Base-by-base conservation (phyloP, 108 stramenopile species). In the Epipyxis sp. region DNA sequence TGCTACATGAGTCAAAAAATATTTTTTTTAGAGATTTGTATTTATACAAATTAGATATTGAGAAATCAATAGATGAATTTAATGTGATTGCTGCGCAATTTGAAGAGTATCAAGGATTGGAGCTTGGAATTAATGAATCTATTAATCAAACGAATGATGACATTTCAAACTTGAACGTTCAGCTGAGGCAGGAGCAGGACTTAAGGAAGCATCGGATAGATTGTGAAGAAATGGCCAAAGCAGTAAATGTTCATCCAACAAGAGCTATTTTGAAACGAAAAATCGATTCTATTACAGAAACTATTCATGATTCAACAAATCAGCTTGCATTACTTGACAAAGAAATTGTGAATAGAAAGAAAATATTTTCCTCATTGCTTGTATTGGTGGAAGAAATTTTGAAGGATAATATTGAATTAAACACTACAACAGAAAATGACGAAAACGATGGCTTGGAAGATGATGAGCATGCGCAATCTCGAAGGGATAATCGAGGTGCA, bases 11-110 rank as follows among this genome's bases (percentile, higher is more conserved):
- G 34, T 29, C 61, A 35, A 32, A 32, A 6, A 32, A 29, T 35
- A 37, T 37, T 32, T 65, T 65, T 25, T 32, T 65, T 10, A 65
- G 61, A 65, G 61, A 65, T 32, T 6, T 65, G 6, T 65, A 6
- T 37, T 10, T 65, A 13, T 65, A 65, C 25, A 16, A 32, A 32
- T 25, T 65, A 37, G 61, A 65, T 13, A 35, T 65, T 10, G 35
- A 65, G 6, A 65, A 65, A 37, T 65, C 61, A 13, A 35, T 10
- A 10, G 30, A 32, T 35, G 10, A 6, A 6, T 37, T 65, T 10
- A 29, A 32, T 6, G 10, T 3, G 3, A 32, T 37, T 37, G 13
- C 61, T 13, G 3, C 27, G 6, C 61, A 65, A 65, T 37, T 65
- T 13, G 25, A 29, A 29, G 61, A 65, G 25, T 65, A 65, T 65